These are phyloP conservation scores for Baorangia bicolor DNA, from an alignment of 768 basidiomycete species.

Conservation along the genomic window DNA sequence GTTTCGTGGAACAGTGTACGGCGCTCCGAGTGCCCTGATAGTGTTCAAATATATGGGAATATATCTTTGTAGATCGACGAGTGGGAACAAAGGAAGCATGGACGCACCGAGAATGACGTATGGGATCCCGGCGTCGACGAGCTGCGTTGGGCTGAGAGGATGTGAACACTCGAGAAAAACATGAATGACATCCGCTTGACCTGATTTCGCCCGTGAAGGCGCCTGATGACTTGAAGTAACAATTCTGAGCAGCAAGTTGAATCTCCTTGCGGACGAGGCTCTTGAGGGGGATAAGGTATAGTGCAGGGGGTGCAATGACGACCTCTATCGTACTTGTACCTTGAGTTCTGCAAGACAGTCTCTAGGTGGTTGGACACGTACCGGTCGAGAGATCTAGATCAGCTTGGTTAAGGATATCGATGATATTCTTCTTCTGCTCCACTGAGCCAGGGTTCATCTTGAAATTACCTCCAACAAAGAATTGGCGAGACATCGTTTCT, in stretches of 20 bases:
- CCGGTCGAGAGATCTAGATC: slow-evolving; percentile 76
- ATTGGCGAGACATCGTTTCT: slow-evolving; percentile 66
- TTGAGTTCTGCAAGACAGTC: slow-evolving; percentile 6
- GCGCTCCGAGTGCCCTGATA: slow-evolving; percentile 92
- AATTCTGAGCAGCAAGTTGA: slow-evolving; percentile 89
- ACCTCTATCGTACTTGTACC: slow-evolving; percentile 58
- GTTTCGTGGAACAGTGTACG: slow-evolving; percentile 90
- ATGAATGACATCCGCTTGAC: slow-evolving; percentile 36
- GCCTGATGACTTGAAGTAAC: slow-evolving; percentile 77
- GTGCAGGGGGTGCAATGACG: slow-evolving; percentile 85
- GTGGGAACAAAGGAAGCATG: neutral
- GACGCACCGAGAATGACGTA: slow-evolving; percentile 86
- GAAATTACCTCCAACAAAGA: slow-evolving; percentile 98
- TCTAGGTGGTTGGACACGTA: slow-evolving; percentile 31
- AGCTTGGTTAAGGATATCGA: slow-evolving; percentile 74
- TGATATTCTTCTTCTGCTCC: slow-evolving; percentile 62
- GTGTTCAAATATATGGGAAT: neutral
- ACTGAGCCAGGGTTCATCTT: slow-evolving; percentile 88
- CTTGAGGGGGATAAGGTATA: slow-evolving; percentile 81
- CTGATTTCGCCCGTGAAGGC: slow-evolving; percentile 98
- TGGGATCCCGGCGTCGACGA: slow-evolving; percentile 81
- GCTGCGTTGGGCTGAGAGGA: slow-evolving; percentile 66
- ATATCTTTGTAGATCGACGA: neutral
- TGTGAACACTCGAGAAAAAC: neutral
- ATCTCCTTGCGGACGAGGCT: slow-evolving; percentile 62